Conservation (phyloP, 768 basidiomycete species). For the Lactifluus hygrophoroides region DNA sequence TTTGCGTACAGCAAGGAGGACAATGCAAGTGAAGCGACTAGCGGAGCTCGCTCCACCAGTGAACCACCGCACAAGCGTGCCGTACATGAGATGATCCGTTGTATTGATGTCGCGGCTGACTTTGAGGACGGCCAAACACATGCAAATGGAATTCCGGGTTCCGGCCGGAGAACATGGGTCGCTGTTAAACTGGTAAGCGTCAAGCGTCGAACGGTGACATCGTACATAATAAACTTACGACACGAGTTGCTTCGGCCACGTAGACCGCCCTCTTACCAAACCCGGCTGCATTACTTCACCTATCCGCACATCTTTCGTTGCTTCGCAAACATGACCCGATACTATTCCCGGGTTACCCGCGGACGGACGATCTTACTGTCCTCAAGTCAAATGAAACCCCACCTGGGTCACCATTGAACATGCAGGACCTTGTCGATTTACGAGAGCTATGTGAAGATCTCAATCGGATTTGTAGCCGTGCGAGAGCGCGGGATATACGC, state of each 20-base stretch:
- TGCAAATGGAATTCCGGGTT: constrained; percentile 8
- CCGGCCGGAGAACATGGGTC: constrained; percentile 64
- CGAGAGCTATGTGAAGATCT: constrained; percentile 55
- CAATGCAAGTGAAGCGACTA: constrained; percentile 47
- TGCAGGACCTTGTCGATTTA: constrained; percentile 52
- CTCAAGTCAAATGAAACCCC: constrained; percentile 27
- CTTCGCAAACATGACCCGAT: constrained; percentile 25
- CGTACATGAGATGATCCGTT: constrained; percentile 66
- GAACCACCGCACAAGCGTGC: constrained; percentile 47
- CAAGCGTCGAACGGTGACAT: neutral
- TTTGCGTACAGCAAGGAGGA: constrained; percentile 86
- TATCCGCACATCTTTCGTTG: constrained; percentile 50
- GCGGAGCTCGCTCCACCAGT: constrained; percentile 21
- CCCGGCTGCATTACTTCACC: constrained; percentile 47
- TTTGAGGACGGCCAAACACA: constrained; percentile 50
- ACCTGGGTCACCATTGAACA: constrained; percentile 31
- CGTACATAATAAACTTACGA: neutral
- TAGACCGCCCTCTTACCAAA: constrained; percentile 66
- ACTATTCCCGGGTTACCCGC: constrained; percentile 64
- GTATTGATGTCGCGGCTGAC: constrained; percentile 71
- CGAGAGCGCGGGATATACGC: constrained; percentile 51
- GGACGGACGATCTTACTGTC: constrained; percentile 48
- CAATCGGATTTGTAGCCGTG: constrained; percentile 52
- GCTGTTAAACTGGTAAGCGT: constrained; percentile 70
- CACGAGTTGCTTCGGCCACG: neutral